Evolutionary conservation across 2,329 filamentous ascomycete genomes (phyloP).

Genomic region (Paecilomyces formosus): DNA sequence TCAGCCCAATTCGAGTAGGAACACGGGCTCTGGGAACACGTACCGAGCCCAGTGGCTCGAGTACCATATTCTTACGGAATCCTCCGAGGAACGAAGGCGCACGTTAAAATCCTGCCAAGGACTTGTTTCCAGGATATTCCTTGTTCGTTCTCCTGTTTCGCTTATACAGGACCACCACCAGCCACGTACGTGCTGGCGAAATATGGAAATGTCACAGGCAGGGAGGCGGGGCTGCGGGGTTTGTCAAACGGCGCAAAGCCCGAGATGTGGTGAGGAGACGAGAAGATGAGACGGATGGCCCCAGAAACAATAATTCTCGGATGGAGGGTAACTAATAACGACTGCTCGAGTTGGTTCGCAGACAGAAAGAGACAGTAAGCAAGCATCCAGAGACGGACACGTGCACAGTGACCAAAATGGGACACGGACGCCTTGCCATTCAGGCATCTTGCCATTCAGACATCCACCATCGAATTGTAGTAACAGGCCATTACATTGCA

Average conservation of each 20-base stretch:
- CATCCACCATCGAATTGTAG: not conserved
- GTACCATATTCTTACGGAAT: not conserved
- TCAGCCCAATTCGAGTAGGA: not conserved
- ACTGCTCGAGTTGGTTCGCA: no score
- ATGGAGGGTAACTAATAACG: no score
- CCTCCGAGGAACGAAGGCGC: not conserved
- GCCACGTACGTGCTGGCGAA: not conserved
- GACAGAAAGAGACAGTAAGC: no score
- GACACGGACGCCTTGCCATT: no score
- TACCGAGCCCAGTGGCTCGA: not conserved
- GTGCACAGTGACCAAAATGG: not conserved
- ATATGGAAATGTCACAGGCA: not conserved
- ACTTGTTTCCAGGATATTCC: not conserved
- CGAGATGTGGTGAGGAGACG: not conserved
- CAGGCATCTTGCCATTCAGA: not conserved
- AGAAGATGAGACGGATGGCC: not conserved
- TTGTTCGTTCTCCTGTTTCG: not conserved
- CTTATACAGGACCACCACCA: not conserved
- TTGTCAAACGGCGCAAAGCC: not conserved
- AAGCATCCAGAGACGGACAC: not conserved
- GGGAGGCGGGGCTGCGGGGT: not conserved
- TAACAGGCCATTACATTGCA: not conserved
- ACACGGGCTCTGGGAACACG: not conserved
- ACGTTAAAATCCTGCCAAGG: not conserved
- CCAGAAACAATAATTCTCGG: not conserved